Percentiles rank a stretch among this genome's conserved stretches.
Evolutionary conservation across 2,329 filamentous ascomycete species (phyloP).

Genomic region (Metarhizium humberi): DNA sequence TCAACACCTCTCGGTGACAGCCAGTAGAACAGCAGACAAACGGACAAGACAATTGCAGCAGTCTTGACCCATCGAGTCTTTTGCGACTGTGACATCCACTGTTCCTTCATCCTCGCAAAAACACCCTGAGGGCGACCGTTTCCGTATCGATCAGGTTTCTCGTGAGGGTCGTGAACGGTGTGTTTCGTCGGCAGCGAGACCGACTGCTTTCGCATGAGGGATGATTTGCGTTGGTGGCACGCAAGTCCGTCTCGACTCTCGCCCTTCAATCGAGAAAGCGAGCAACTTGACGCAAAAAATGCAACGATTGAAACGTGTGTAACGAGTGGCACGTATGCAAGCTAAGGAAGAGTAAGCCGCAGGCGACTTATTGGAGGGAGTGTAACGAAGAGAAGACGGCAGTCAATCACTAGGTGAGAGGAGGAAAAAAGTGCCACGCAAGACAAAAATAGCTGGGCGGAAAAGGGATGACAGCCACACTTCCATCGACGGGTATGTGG

Average conservation of each 20-base stretch:
- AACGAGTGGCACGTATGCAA: conserved; percentile 18
- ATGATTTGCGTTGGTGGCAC: neutral
- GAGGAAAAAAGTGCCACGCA: neutral
- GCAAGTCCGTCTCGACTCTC: neutral
- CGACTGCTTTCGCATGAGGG: conserved; percentile 55
- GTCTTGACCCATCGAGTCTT: conserved; percentile 58
- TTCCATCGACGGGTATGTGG: neutral
- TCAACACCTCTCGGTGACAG: conserved; percentile 50
- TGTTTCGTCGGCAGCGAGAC: conserved; percentile 54
- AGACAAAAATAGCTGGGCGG: neutral
- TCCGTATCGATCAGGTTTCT: conserved; percentile 55
- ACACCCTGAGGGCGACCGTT: conserved; percentile 36
- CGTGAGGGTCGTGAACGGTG: conserved; percentile 50
- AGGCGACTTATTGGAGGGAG: neutral
- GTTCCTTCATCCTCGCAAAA: conserved; percentile 46
- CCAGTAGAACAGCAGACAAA: conserved; percentile 55
- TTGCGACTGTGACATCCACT: conserved; percentile 55
- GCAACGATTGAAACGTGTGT: conserved; percentile 10
- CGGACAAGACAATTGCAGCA: conserved; percentile 48
- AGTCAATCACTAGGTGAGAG: neutral
- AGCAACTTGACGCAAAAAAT: neutral
- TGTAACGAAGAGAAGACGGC: neutral
- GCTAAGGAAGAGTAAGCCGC: neutral
- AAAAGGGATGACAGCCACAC: neutral
- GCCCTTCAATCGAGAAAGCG: neutral